Evolutionary conservation across 2,329 filamentous ascomycete genomes (phyloP).

Genomic region (Trichoderma semiorbis): DNA sequence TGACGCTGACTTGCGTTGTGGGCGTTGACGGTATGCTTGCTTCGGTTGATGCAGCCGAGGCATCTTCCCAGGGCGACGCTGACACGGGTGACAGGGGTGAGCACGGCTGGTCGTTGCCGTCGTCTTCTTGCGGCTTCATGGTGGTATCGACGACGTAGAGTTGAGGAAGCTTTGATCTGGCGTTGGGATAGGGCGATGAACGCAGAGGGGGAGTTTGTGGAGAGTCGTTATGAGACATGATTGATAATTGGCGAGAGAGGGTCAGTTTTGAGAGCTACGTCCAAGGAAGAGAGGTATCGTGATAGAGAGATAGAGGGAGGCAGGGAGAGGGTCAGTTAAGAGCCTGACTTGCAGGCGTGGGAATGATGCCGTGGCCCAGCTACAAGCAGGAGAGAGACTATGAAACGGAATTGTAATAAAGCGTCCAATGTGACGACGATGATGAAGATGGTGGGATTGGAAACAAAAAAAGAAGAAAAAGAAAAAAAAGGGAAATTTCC

Average conservation of each 20-base stretch:
- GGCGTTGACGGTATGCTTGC: conserved; percentile 10
- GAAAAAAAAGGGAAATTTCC: not conserved
- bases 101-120: not conserved
- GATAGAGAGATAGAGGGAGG: not conserved
- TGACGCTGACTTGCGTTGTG: conserved; percentile 3
- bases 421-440: not conserved
- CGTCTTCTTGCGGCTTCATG: not conserved
- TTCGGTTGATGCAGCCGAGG: not conserved
- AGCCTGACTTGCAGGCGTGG: not conserved
- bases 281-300: not conserved
- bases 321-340: not conserved
- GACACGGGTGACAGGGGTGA: conserved; percentile 8
- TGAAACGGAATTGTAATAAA: not conserved
- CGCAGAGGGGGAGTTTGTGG: conserved; percentile 10
- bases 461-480: not conserved
- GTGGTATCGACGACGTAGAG: conserved; percentile 8
- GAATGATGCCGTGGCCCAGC: not conserved
- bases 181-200: not conserved
- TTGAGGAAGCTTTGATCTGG: not conserved
- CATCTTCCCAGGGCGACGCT: conserved; percentile 1
- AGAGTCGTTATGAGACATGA: not conserved
- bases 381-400: not conserved
- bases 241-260: not conserved
- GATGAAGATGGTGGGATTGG: not conserved
- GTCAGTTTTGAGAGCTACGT: not conserved